phyloP scores from a whole-genome alignment of 2,329 filamentous ascomycete genomes.

The Xylaria sp. region DNA sequence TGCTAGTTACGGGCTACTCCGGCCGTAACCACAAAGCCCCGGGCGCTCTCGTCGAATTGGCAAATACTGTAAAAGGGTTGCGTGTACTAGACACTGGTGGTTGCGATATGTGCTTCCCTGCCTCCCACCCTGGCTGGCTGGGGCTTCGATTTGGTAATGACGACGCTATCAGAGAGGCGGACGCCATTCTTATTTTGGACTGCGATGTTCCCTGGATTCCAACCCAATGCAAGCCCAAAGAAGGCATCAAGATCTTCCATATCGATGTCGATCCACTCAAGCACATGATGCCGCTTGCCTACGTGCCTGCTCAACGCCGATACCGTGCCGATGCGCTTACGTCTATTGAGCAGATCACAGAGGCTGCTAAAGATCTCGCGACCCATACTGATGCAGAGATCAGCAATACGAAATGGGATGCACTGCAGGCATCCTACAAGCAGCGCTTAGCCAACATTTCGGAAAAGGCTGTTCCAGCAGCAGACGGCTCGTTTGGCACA shows the following conservation, averaged over 20 bases:
- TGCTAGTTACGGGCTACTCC: constrained; percentile 77
- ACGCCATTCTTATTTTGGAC: constrained; percentile 86
- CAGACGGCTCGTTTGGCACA: constrained; percentile 71
- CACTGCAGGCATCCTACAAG: constrained; percentile 68
- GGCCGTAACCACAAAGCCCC: constrained; percentile 75
- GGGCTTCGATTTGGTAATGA: constrained; percentile 81
- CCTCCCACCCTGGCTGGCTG: constrained; percentile 73
- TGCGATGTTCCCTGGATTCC: constrained; percentile 95
- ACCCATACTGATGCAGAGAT: constrained; percentile 54
- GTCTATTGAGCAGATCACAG: constrained; percentile 75
- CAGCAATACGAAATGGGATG: constrained; percentile 60
- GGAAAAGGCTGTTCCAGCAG: constrained; percentile 65
- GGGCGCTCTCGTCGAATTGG: constrained; percentile 71
- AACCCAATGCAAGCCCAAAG: constrained; percentile 71
- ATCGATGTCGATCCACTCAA: constrained; percentile 75
- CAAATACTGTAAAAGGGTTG: constrained; percentile 74
- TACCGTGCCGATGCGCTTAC: constrained; percentile 74
- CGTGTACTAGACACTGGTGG: constrained; percentile 80
- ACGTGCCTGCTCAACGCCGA: constrained; percentile 72
- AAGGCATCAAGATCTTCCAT: constrained; percentile 68
- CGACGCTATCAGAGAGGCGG: constrained; percentile 77
- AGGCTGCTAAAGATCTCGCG: constrained; percentile 58
- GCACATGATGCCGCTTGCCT: constrained; percentile 79
- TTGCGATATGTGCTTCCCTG: constrained; percentile 84
- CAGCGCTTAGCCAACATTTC: constrained; percentile 70